These are phyloP conservation scores for Chaetothyriales sp. DNA, from an alignment of 2,329 filamentous ascomycete species.

Conservation along the genomic window DNA sequence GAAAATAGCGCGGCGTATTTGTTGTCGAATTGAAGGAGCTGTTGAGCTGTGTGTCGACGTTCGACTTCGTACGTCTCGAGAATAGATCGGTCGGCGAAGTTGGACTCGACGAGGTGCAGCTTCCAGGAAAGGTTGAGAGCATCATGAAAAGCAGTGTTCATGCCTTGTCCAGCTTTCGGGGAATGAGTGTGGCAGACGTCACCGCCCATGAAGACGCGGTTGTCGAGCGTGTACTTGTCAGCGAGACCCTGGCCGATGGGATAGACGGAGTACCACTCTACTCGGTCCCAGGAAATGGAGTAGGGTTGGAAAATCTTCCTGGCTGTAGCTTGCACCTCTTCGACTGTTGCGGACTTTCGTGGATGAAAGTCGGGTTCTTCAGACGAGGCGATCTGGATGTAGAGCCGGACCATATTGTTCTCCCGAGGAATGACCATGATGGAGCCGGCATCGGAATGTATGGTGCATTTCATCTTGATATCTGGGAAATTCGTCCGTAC, in stretches of 20 bases:
- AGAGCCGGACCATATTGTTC: conserved; percentile 37
- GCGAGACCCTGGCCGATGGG: conserved; percentile 53
- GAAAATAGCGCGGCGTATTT: conserved; percentile 86
- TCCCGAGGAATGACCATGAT: conserved; percentile 49
- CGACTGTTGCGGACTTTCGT: conserved; percentile 44
- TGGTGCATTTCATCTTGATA: conserved; percentile 55
- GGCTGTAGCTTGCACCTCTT: conserved; percentile 45
- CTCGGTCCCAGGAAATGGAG: conserved; percentile 48
- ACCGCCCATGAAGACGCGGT: conserved; percentile 53
- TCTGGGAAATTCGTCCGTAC: conserved; percentile 50
- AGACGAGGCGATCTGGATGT: conserved; percentile 48
- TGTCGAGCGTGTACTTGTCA: conserved; percentile 50
- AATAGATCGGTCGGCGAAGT: conserved; percentile 61
- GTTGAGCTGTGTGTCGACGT: conserved; percentile 72
- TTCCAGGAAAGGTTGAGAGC: conserved; percentile 93
- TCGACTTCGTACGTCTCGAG: conserved; percentile 79
- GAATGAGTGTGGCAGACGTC: conserved; percentile 52
- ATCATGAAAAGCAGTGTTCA: conserved; percentile 47
- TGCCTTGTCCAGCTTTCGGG: conserved; percentile 52
- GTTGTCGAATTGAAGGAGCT: conserved; percentile 72
- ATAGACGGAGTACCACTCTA: conserved; percentile 55
- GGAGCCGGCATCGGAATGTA: conserved; percentile 49
- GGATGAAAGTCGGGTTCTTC: conserved; percentile 49
- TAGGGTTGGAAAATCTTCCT: conserved; percentile 48
- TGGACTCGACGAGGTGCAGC: conserved; percentile 75